A percentile compares a stretch with the other conserved stretches of the same genome.
Evolutionary conservation across 306 rosid genomes (phyloP).

Genomic region (Vicia sativa): DNA sequence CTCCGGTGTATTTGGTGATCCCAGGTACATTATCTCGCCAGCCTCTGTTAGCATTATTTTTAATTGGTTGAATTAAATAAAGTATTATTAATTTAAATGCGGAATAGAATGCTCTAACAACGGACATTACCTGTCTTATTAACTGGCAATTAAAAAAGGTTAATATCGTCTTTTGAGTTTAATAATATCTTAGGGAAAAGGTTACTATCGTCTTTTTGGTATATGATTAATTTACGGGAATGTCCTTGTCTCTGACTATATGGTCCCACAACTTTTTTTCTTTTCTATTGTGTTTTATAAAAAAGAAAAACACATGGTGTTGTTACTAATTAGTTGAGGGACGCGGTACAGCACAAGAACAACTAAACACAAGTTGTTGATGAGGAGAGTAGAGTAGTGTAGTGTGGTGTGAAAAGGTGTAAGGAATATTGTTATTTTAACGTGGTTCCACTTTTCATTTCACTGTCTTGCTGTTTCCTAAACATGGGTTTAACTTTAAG

Average conservation of each 20-base stretch:
- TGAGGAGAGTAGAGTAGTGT: neutral
- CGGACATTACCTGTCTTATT: slow-evolving; percentile 48
- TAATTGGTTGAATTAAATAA: neutral
- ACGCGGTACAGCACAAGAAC: slow-evolving; percentile 38
- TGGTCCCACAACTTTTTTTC: slow-evolving; percentile 22
- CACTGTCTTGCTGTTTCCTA: neutral
- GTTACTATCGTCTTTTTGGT: neutral
- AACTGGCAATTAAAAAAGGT: slow-evolving; percentile 35
- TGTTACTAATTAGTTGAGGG: slow-evolving; percentile 8
- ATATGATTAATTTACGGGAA: slow-evolving; percentile 17
- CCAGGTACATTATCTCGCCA: slow-evolving; percentile 55
- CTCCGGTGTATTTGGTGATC: slow-evolving; percentile 87
- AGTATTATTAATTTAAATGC: neutral
- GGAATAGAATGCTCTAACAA: slow-evolving; percentile 29
- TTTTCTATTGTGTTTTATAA: neutral
- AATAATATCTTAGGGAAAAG: neutral
- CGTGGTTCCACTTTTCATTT: slow-evolving; percentile 35
- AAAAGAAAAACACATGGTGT: neutral
- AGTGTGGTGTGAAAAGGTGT: slow-evolving; percentile 19
- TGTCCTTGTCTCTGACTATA: neutral
- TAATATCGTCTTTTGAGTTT: neutral
- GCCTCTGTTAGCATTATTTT: neutral
- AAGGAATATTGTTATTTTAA: slow-evolving; percentile 28
- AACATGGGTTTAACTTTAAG: too few species aligned
- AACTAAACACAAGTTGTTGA: slow-evolving; percentile 35